Evolutionary conservation across 306 rosid species (phyloP), one percentile per base, ranked within the genome.

Genomic region (Vigna unguiculata): DNA sequence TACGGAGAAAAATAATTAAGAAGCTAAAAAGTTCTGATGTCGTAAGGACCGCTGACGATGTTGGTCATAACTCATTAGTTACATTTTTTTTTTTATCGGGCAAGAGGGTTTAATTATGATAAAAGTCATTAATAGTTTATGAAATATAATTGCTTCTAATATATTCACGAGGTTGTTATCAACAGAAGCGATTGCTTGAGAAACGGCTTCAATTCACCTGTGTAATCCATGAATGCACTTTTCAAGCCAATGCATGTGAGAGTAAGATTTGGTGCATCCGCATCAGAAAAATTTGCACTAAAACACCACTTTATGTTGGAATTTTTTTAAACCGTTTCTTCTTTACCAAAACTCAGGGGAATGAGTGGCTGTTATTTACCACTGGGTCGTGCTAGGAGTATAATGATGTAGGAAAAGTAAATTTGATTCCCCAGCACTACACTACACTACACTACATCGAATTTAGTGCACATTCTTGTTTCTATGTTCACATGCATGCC

Each of bases 171-270:
- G 47, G 14, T 10, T 2, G 43, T 38, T 38, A 38, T 14, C 62
- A 19, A 8, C 30, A n/a, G 38, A 46, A 20, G 28, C 12, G 4
- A 2, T 41, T 9, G 47, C 12, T 10, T 41, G 15, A 11, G 11
- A 41, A 41, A 41, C 14, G 47, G 11, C 47, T 41, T 41, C 15
- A 41, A 41, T 41, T 41, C 14, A 41, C 47, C 11, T 0, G 15
- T 41, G 71, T 54, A 61, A 30, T 58, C 58, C 67, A 60, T 74
- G 71, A 28, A 53, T 74, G 45, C 25, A 79, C 75, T 43, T 64
- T 64, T 41, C 9, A 45, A 73, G 58, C 38, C 52, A 52, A 28
- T 75, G 75, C 72, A 70, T 70, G 78, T 70, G 78, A 61, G 75
- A 75, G 64, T 70, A 72, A 38, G 60, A 62, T 79, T 59, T 71